Base-by-base conservation (phyloP, 495 filamentous ascomycete genomes). In the Xylaria curta region DNA sequence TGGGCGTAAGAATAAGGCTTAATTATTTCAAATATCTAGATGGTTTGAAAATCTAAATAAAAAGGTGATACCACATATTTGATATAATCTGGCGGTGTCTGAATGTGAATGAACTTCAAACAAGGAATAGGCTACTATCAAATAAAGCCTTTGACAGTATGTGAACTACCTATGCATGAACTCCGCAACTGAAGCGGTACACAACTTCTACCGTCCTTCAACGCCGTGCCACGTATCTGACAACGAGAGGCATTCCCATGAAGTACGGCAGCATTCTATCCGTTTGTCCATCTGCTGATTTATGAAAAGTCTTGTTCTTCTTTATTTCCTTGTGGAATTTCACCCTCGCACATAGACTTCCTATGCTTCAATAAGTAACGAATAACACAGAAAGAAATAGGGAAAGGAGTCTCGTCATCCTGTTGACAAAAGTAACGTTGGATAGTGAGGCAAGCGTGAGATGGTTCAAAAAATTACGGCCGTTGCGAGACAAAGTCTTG, bases 401-500 rank as follows among this genome's bases (percentile, higher is more conserved):
- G 5, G 24, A 31, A 49, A 28, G 0, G 4, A 9, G 10, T 8
- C 26, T 13, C 6, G 6, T 9, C 4, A 47, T n/a, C 33, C 8
- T n/a, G 10, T 67, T 3, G 65, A 40, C 40, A 42, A 56, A 54
- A 17, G 4, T 3, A 17, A 19, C 15, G 8, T 49, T 49, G 5
- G 31, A 63, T 28, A 46, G 40, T 46, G 38, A 31, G 17, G 10
- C 24, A 13, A 44, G 53, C 15, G 10, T 10, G 4, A 21, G 26
- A 24, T 46, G n/a, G 38, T 15, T 36, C 19, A 21, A 36, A 17
- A 15, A 61, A 73, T 79, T 79, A 79, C 77, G 77, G 77, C 77
- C 77, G 77, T 77, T 74, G 68, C 33, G 19, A 72, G 74, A 60
- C 26, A 13, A 36, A 8, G 6, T 40, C 53, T 21, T 26, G 58